A percentile compares a stretch with the other conserved stretches of the same genome.
Conservation (phyloP, 2,329 filamentous ascomycete genomes). For the Atkinsonella hypoxylon region DNA sequence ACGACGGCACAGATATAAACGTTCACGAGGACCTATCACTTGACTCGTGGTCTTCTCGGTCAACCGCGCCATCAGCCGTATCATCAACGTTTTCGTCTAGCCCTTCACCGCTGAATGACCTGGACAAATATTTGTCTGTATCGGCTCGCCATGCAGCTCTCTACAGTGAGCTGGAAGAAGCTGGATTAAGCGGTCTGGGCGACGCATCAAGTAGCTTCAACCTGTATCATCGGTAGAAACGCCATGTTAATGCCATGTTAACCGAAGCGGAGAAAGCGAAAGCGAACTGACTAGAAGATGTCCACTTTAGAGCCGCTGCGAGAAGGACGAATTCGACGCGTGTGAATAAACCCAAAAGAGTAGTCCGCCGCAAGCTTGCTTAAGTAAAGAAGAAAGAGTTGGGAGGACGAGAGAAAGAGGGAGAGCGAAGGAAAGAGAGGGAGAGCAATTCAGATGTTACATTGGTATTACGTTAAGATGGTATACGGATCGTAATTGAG, state of each 20-base stretch:
- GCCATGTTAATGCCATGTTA: neutral
- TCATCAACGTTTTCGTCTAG: constrained; percentile 4
- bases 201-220: neutral
- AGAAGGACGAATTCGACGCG: neutral
- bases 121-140: neutral
- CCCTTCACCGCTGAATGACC: neutral
- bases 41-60: neutral
- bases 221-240: constrained; percentile 5
- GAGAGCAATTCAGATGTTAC: neutral
- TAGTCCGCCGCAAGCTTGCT: neutral
- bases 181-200: constrained; percentile 6
- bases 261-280: neutral
- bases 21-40: neutral
- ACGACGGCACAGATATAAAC: neutral
- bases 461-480: neutral
- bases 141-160: constrained; percentile 2
- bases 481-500: no score
- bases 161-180: constrained; percentile 4
- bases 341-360: neutral
- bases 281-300: neutral
- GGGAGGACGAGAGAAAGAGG: no score
- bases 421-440: neutral
- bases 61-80: neutral
- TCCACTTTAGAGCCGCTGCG: neutral
- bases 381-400: no score